A percentile compares a stretch with the other conserved stretches of the same genome.
These are phyloP conservation scores for Pyricularia grisea DNA, from an alignment of 2,329 filamentous ascomycete genomes.

Conservation along the genomic window DNA sequence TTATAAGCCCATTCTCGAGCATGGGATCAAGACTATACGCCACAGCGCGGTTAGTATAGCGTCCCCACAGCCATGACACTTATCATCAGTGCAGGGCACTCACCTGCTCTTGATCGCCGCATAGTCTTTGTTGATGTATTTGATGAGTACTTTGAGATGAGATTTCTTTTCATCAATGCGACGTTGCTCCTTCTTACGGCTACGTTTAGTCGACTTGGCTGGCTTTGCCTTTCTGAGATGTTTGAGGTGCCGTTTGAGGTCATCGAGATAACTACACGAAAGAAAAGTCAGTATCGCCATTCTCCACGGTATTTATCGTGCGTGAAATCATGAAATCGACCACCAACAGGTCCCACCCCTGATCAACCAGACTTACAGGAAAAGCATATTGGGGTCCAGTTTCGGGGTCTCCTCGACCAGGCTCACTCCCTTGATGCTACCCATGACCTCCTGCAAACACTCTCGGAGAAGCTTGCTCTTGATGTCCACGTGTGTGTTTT, in stretches of 20 bases:
- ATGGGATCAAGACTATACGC: conserved; percentile 62
- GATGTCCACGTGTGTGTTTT: conserved; percentile 66
- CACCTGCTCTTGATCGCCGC: conserved; percentile 59
- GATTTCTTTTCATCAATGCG: conserved; percentile 47
- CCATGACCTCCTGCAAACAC: conserved; percentile 61
- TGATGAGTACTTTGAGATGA: conserved; percentile 53
- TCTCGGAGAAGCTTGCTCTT: conserved; percentile 73
- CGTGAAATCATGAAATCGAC: no score
- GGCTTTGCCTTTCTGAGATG: conserved; percentile 51
- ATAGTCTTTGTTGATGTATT: conserved; percentile 55
- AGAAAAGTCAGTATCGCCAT: neutral
- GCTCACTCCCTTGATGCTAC: conserved; percentile 67
- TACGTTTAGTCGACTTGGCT: conserved; percentile 37
- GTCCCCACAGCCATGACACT: neutral
- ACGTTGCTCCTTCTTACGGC: conserved; percentile 52
- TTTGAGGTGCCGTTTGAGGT: conserved; percentile 56
- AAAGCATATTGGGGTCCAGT: conserved; percentile 62
- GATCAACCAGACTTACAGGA: conserved; percentile 35
- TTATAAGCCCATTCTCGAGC: conserved; percentile 73
- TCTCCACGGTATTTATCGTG: neutral
- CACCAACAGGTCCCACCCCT: no score
- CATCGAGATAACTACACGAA: conserved; percentile 58
- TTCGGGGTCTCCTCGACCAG: conserved; percentile 72
- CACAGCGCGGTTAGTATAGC: neutral
- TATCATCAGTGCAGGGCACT: neutral